Evolutionary conservation across 352 stramenopile genomes (phyloP).

Genomic region (Pythium brassicae): DNA sequence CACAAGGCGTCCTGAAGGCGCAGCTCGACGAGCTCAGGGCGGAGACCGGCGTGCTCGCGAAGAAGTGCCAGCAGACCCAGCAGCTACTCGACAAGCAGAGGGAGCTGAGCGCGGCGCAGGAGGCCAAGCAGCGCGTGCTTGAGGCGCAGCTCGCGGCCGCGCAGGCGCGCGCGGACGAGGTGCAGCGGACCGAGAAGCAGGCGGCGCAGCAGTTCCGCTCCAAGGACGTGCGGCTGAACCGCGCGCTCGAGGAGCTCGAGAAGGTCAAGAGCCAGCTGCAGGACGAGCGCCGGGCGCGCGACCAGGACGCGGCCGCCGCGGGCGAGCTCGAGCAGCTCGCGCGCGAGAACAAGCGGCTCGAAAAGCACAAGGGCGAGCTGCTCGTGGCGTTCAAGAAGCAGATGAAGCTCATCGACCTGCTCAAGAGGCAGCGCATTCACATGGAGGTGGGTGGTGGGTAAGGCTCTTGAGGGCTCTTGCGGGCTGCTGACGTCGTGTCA

Average conservation of each 20-base stretch:
- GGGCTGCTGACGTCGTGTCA: not conserved
- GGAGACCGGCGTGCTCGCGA: slow-evolving; percentile 39
- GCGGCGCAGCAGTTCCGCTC: slow-evolving; percentile 64
- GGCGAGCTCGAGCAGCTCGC: slow-evolving; percentile 55
- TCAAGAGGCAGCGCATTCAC: slow-evolving; percentile 83
- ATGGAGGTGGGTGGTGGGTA: slow-evolving; percentile 52
- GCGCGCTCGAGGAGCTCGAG: slow-evolving; percentile 70
- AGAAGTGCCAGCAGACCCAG: slow-evolving; percentile 64
- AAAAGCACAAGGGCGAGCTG: slow-evolving; percentile 82
- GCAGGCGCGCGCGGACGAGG: slow-evolving; percentile 45
- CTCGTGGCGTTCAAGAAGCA: slow-evolving; percentile 81
- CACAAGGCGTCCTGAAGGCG: slow-evolving; percentile 24
- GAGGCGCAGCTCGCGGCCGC: slow-evolving; percentile 55
- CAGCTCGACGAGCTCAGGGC: slow-evolving; percentile 44
- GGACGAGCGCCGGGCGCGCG: slow-evolving; percentile 46
- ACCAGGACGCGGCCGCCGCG: slow-evolving; percentile 42
- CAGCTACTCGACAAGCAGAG: slow-evolving; percentile 74
- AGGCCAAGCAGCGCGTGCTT: slow-evolving; percentile 67
- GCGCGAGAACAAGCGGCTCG: slow-evolving; percentile 67
- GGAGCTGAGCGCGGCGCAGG: slow-evolving; percentile 67
- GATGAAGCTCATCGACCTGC: slow-evolving; percentile 84
- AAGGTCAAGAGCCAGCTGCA: slow-evolving; percentile 64
- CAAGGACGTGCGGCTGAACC: slow-evolving; percentile 78
- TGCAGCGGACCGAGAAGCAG: slow-evolving; percentile 56
- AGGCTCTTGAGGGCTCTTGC: no score